These are phyloP conservation scores for Wallemia ichthyophaga DNA, from an alignment of 1,284 basidiomycete species.

Conservation along the genomic window DNA sequence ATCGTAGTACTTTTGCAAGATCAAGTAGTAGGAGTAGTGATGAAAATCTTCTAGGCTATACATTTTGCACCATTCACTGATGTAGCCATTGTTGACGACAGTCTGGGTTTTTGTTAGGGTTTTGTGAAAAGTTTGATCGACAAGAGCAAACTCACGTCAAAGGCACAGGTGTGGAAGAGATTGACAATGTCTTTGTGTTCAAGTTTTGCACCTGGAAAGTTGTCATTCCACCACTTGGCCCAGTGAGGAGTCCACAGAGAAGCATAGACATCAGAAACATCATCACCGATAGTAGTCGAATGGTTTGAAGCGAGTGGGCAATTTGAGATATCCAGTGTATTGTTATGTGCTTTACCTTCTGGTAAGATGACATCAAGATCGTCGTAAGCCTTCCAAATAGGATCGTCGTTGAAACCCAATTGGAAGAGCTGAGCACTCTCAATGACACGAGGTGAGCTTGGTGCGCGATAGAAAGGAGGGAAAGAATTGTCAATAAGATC, in stretches of 20 bases:
- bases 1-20: constrained; percentile 43
- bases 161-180: constrained; percentile 43
- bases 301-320: constrained; percentile 27
- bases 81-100: constrained; percentile 16
- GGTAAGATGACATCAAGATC: background rate
- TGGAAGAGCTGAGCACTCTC: constrained; percentile 5
- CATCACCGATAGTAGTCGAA: constrained; percentile 4
- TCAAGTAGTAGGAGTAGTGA: constrained; percentile 34
- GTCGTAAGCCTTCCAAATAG: background rate
- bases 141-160: constrained; percentile 16
- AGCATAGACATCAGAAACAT: constrained; percentile 21
- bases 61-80: constrained; percentile 37
- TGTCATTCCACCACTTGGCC: constrained; percentile 28
- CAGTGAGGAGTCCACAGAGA: constrained; percentile 26
- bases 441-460: constrained; percentile 4
- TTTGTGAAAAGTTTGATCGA: constrained; percentile 29
- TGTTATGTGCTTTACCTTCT: constrained; percentile 22
- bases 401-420: constrained; percentile 2
- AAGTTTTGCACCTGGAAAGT: constrained; percentile 27
- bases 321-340: constrained; percentile 37
- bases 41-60: constrained; percentile 30
- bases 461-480: constrained; percentile 2
- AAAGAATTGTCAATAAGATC: background rate
- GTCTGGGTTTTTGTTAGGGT: constrained; percentile 28
- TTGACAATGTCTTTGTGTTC: constrained; percentile 25